Conservation (phyloP, 163 green algal species). For the Chlorella variabilis region DNA sequence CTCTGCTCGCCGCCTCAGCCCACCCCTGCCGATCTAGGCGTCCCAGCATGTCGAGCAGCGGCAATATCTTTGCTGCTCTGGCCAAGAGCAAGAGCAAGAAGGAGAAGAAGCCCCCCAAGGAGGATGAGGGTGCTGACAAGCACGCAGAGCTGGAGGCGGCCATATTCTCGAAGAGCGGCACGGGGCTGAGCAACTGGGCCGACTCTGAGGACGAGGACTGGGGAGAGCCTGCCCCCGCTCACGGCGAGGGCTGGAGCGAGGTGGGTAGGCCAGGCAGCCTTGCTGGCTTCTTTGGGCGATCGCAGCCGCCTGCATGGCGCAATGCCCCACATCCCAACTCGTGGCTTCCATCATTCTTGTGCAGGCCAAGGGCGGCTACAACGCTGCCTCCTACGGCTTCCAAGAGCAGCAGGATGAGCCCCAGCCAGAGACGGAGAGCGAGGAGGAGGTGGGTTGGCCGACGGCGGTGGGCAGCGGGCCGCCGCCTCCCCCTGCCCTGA, state of each 20-base stretch:
- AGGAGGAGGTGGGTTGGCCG: conserved; percentile 49
- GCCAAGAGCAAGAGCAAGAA: conserved; percentile 35
- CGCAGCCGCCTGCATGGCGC: too few species aligned
- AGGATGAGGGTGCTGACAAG: conserved; percentile 33
- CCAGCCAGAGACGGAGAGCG: conserved; percentile 30
- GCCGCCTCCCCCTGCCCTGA: too few species aligned
- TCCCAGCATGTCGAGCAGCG: too few species aligned
- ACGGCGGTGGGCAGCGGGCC: too few species aligned
- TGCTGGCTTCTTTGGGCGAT: not conserved
- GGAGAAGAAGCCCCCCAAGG: conserved; percentile 40
- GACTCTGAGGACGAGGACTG: conserved; percentile 64
- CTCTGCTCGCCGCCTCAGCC: too few species aligned
- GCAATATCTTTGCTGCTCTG: conserved; percentile 72
- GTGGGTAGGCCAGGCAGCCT: not conserved
- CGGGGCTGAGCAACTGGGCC: conserved; percentile 70
- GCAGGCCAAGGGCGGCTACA: conserved; percentile 38
- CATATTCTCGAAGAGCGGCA: conserved; percentile 61
- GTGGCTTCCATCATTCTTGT: not conserved
- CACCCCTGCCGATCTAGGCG: too few species aligned
- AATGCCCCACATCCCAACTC: not conserved
- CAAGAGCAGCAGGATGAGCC: conserved; percentile 25
- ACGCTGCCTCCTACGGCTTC: conserved; percentile 19
- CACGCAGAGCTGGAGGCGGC: conserved; percentile 72
- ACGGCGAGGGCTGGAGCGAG: conserved; percentile 42
- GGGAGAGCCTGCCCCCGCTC: not conserved